Conservation (phyloP, 73 alveolate species). For the Diophrys appendiculata region DNA sequence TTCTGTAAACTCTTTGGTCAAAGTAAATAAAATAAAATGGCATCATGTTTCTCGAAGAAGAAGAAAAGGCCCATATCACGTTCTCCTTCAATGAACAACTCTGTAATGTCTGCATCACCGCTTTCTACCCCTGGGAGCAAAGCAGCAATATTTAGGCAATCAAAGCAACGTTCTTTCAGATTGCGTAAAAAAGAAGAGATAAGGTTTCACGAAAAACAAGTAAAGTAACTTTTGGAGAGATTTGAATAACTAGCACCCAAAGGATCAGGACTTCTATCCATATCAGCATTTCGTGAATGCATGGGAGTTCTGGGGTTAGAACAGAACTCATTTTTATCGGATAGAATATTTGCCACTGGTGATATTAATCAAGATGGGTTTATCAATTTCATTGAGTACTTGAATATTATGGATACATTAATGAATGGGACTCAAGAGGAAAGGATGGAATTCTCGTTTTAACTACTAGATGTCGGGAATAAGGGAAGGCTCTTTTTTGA, state of each 20-base stretch:
- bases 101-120: too few relatives aligned
- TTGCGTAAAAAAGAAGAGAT: constrained; percentile 2
- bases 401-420: constrained; percentile 46
- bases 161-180: neutral
- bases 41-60: neutral
- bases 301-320: constrained; percentile 53
- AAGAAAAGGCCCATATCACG: too few relatives aligned
- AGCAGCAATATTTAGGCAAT: neutral
- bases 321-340: constrained; percentile 42
- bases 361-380: constrained; percentile 31
- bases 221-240: constrained; percentile 18
- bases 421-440: constrained; percentile 47
- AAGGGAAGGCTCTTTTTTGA: constrained; percentile 30
- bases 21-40: too few relatives aligned
- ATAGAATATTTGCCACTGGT: constrained; percentile 41
- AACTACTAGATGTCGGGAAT: constrained; percentile 25
- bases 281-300: constrained; percentile 14
- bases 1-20: neutral
- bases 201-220: constrained; percentile 29
- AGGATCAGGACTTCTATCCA: constrained; percentile 32
- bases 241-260: constrained; percentile 30
- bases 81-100: too few relatives aligned
- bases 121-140: too few relatives aligned
- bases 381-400: constrained; percentile 31
- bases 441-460: constrained; percentile 47